Evolutionary conservation across 257 asterid genomes (phyloP).

Genomic region (Lantana camara): DNA sequence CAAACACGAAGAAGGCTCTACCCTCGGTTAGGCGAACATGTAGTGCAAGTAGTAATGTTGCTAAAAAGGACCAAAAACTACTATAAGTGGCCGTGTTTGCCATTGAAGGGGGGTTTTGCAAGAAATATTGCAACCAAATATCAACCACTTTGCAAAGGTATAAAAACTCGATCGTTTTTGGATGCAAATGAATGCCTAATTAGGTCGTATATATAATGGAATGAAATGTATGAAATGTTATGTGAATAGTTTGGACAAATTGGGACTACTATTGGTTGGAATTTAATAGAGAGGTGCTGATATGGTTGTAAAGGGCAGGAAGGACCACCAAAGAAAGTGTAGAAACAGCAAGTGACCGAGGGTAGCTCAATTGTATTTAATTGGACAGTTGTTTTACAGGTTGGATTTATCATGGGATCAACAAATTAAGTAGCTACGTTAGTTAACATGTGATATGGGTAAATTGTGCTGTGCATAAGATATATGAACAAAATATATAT

Average conservation of each 20-base stretch:
- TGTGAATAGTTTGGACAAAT: too few species aligned
- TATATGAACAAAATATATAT: too few species aligned
- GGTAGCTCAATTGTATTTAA: slow-evolving; percentile 32
- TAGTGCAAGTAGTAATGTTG: not conserved
- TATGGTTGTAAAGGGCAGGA: slow-evolving; percentile 32
- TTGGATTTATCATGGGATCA: slow-evolving; percentile 19
- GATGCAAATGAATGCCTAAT: slow-evolving; percentile 20
- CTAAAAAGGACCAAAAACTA: slow-evolving; percentile 9
- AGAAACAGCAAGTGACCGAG: slow-evolving; percentile 23
- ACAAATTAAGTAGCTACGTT: slow-evolving; percentile 5
- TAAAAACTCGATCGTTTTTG: too few species aligned
- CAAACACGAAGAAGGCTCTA: slow-evolving; percentile 56
- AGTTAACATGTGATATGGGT: not conserved
- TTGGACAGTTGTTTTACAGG: slow-evolving; percentile 34
- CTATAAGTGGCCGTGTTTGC: not conserved
- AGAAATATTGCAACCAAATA: not conserved
- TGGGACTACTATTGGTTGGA: not conserved
- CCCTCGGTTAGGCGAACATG: slow-evolving; percentile 15
- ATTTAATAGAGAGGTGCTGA: slow-evolving; percentile 24
- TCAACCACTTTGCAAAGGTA: too few species aligned
- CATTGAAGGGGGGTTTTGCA: slow-evolving; percentile 3
- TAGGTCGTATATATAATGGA: slow-evolving; percentile 24
- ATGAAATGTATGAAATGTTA: not conserved
- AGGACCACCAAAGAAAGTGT: slow-evolving; percentile 20
- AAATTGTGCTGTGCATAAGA: too few species aligned